Conservation (phyloP, 768 basidiomycete species). For the Sporobolomyces phaffii region DNA sequence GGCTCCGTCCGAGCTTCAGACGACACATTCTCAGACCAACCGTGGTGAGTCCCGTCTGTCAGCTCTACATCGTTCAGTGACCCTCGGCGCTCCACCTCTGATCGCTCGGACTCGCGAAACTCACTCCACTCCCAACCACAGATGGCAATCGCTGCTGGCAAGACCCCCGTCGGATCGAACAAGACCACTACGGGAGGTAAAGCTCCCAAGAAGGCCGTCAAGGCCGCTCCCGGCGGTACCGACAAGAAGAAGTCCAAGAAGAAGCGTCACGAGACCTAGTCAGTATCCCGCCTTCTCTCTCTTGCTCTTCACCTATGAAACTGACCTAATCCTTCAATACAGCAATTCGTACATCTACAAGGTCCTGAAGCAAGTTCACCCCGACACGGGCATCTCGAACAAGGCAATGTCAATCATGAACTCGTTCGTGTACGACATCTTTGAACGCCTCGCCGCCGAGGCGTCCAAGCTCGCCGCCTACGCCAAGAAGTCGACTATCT, state of each 20-base stretch:
- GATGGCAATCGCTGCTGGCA: neutral
- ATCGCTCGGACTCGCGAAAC: too few species aligned
- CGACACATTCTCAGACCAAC: too few species aligned
- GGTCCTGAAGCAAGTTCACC: slow-evolving; percentile 95
- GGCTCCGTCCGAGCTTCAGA: neutral
- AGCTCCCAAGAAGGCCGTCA: slow-evolving; percentile 46
- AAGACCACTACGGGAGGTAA: slow-evolving; percentile 12
- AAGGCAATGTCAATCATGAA: slow-evolving; percentile 89
- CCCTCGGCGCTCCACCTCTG: too few species aligned
- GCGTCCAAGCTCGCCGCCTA: slow-evolving; percentile 75
- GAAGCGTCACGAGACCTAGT: neutral
- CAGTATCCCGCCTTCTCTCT: neutral
- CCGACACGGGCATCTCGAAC: slow-evolving; percentile 97
- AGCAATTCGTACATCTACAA: slow-evolving; percentile 88
- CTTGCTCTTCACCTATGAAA: neutral
- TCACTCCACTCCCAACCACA: too few species aligned
- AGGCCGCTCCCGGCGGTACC: slow-evolving; percentile 1
- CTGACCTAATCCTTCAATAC: too few species aligned
- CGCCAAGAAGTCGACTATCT: slow-evolving; percentile 97
- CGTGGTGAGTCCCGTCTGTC: too few species aligned
- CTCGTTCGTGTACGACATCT: slow-evolving; percentile 89
- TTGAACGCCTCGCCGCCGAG: slow-evolving; percentile 68
- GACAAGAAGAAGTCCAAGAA: slow-evolving; percentile 47
- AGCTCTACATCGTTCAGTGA: too few species aligned
- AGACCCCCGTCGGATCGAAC: slow-evolving; percentile 13